Base-by-base conservation (phyloP, 495 filamentous ascomycete species). In the Talaromyces borbonicus region DNA sequence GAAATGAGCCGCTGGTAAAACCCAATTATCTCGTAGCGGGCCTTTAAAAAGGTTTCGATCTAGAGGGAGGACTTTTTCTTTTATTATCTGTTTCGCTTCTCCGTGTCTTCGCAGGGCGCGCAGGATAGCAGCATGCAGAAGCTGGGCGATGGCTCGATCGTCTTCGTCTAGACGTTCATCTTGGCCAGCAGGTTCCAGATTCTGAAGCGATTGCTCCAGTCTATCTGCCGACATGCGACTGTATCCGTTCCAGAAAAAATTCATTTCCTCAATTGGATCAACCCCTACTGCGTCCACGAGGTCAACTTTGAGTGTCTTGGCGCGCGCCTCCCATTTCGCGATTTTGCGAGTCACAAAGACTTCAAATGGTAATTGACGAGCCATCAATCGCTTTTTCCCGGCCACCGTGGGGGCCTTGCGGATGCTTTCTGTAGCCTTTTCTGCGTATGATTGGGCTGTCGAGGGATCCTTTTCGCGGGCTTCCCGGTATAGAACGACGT, bases 361-460 rank as follows among this genome's bases (percentile, higher is more conserved):
- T 62, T 98, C 93, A 47, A 97, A 90, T 1, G 93, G 92, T 12
- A 96, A 68, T 52, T 89, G 84, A 12, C 81, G 77, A 1, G 87
- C 84, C 84, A 97, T 86, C 63, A 97, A 87, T 8, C 76, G 73
- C 63, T 95, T 95, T 64, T 82, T 87, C 31, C 90, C 90, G 5
- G 84, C 84, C 38, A 84, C 71, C 0, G 77, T 72, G 1, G 86
- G 87, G 2, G 85, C 85, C 48, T 78, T 79, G 29, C 74, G 70
- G 48, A 97, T 66, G 47, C 81, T 75, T 43, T 85, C 75, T 4
- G 81, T 75, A 0, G 90, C 85, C 46, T 76, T 68, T 23, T 71
- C 67, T n/a, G 83, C 78, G 38, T 84, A 75, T 20, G 56, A 46
- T 36, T 63, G 52, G 3, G 71, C 78, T 42, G 67, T 52, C 5